phyloP scores from a whole-genome alignment of 768 basidiomycete genomes.

The Pisolithus albus region DNA sequence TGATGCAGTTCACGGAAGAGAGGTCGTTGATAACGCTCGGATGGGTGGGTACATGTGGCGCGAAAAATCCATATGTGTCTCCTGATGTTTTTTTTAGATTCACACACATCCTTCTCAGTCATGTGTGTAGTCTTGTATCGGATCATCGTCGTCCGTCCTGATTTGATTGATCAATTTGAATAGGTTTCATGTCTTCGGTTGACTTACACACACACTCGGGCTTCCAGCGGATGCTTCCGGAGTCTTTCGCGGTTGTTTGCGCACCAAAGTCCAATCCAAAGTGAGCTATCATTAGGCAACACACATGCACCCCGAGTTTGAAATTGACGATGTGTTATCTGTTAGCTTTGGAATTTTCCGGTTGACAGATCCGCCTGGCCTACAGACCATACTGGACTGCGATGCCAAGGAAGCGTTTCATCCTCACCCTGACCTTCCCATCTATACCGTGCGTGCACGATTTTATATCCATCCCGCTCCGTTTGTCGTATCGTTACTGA shows the following conservation, averaged over 20 bases:
- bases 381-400: constrained; percentile 66
- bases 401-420: constrained; percentile 73
- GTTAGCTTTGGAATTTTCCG: constrained; percentile 78
- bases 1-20: constrained; percentile 78
- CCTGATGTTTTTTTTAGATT: constrained; percentile 43
- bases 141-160: background rate
- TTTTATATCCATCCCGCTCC: background rate
- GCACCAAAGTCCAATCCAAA: constrained; percentile 73
- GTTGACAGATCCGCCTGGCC: constrained; percentile 79
- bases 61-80: background rate
- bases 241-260: constrained; percentile 90
- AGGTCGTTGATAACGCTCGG: constrained; percentile 79
- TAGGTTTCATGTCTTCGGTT: constrained; percentile 91
- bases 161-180: constrained; percentile 3
- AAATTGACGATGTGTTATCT: background rate
- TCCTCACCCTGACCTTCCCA: constrained; percentile 75
- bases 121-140: constrained; percentile 40
- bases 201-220: constrained; percentile 88
- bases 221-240: constrained; percentile 85
- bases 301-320: background rate
- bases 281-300: constrained; percentile 34
- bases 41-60: constrained; percentile 54
- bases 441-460: constrained; percentile 66
- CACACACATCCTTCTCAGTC: constrained; percentile 90
- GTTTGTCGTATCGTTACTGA: background rate